Evolutionary conservation across 2,329 filamentous ascomycete genomes (phyloP).

Genomic region (Mollisiaceae sp.): DNA sequence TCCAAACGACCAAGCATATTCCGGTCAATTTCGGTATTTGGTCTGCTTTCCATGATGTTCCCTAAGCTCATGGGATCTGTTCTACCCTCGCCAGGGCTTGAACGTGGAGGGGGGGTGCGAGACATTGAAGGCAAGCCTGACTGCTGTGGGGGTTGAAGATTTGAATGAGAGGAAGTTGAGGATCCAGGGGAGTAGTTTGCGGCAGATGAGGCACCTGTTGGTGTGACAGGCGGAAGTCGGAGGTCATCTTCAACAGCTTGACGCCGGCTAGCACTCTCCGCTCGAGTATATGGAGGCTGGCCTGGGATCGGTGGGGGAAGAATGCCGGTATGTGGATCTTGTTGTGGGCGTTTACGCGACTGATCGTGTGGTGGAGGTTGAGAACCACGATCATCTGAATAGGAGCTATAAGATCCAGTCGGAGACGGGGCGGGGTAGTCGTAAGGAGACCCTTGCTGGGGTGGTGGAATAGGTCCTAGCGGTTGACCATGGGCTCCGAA

Average conservation of each 20-base stretch:
- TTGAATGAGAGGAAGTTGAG: conserved; percentile 39
- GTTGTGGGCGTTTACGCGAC: conserved; percentile 41
- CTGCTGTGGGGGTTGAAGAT: conserved; percentile 36
- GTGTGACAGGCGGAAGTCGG: conserved; percentile 43
- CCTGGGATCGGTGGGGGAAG: conserved; percentile 46
- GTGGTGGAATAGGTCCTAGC: conserved; percentile 37
- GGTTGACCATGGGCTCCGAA: conserved; percentile 49
- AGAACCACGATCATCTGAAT: conserved; percentile 28
- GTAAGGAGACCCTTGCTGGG: conserved; percentile 37
- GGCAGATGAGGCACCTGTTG: conserved; percentile 31
- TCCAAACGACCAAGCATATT: conserved; percentile 41
- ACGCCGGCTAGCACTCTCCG: conserved; percentile 36
- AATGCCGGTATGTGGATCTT: conserved; percentile 44
- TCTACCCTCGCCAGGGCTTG: conserved; percentile 38
- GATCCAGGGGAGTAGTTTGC: conserved; percentile 42
- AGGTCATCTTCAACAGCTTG: conserved; percentile 41
- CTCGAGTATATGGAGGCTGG: conserved; percentile 36
- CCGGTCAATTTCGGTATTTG: conserved; percentile 41
- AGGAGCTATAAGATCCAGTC: conserved; percentile 40
- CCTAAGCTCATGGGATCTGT: conserved; percentile 43
- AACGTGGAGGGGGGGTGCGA: conserved; percentile 39
- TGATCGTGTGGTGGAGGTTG: conserved; percentile 31
- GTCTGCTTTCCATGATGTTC: conserved; percentile 42
- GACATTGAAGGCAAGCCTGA: conserved; percentile 36
- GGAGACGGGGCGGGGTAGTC: conserved; percentile 43